Conservation (phyloP, 805 yeast genomes). For the Sugiyamaella americana region DNA sequence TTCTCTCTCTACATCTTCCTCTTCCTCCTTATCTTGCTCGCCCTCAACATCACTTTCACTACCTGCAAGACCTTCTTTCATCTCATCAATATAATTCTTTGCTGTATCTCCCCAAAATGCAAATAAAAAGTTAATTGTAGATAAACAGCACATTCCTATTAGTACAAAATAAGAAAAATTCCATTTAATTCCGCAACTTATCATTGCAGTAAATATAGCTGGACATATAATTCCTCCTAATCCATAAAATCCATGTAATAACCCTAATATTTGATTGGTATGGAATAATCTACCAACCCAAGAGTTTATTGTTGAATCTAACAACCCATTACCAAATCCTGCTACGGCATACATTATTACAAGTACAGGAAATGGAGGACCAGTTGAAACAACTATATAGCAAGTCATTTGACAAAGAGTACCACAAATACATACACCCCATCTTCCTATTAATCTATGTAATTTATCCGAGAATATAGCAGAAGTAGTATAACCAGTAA, state of each 20-base stretch:
- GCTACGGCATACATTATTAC: slow-evolving; percentile 35
- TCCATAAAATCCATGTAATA: slow-evolving; percentile 65
- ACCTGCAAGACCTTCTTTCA: not conserved
- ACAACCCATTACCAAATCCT: slow-evolving; percentile 52
- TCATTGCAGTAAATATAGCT: slow-evolving; percentile 52
- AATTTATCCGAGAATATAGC: slow-evolving; percentile 43
- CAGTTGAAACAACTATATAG: slow-evolving; percentile 35
- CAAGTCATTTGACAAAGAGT: slow-evolving; percentile 33
- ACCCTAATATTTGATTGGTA: slow-evolving; percentile 54
- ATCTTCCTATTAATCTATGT: slow-evolving; percentile 42
- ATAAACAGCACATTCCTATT: slow-evolving; percentile 34
- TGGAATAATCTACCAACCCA: slow-evolving; percentile 44
- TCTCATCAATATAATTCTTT: slow-evolving; percentile 6
- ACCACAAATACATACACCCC: slow-evolving; percentile 40
- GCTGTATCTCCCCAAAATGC: slow-evolving; percentile 38
- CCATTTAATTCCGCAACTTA: slow-evolving; percentile 48
- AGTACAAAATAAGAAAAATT: slow-evolving; percentile 45
- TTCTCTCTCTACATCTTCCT: slow-evolving; percentile 5
- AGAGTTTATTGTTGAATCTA: slow-evolving; percentile 51
- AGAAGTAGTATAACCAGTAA: slow-evolving; percentile 49
- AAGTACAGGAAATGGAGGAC: slow-evolving; percentile 39
- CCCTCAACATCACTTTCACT: not conserved
- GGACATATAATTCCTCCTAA: slow-evolving; percentile 68
- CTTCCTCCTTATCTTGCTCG: not conserved
- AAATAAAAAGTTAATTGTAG: slow-evolving; percentile 32